A percentile compares a stretch with the other conserved stretches of the same genome.
Evolutionary conservation across 768 basidiomycete genomes (phyloP).

Genomic region (Naematelia encephala): DNA sequence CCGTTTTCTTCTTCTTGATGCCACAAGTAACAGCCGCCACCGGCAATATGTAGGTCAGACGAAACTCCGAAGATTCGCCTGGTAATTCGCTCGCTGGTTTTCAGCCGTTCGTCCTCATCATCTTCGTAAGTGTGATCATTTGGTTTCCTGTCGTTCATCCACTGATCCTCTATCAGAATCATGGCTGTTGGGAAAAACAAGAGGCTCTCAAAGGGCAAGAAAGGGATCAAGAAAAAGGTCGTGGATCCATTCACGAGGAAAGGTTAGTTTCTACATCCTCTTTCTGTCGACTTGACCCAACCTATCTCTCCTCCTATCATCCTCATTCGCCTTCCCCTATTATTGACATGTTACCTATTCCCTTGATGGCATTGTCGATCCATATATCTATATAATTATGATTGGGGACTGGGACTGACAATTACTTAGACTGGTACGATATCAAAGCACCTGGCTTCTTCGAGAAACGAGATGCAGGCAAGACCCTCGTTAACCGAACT

Average conservation of each 20-base stretch:
- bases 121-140: too few species aligned
- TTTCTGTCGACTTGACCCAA: constrained; percentile 3
- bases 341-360: too few species aligned
- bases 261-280: constrained; percentile 57
- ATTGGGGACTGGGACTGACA: neutral
- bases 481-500: constrained; percentile 97
- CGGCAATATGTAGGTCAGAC: too few species aligned
- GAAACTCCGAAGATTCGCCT: too few species aligned
- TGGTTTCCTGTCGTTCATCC: too few species aligned
- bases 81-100: too few species aligned
- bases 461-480: constrained; percentile 93
- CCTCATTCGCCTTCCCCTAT: too few species aligned
- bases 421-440: constrained; percentile 86
- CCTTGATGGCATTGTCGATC: neutral
- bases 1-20: too few species aligned
- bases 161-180: too few species aligned
- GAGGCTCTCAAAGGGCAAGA: constrained; percentile 54
- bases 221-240: constrained; percentile 96
- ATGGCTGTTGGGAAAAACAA: constrained; percentile 73
- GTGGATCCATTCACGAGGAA: constrained; percentile 99
- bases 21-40: too few species aligned
- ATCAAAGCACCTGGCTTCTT: constrained; percentile 98
- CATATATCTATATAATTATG: neutral
- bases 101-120: too few species aligned
- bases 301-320: neutral